Percentiles rank a stretch among this genome's conserved stretches.
Conservation (phyloP, 1,139 yeast species). For the Saccharomyces hybrid region DNA sequence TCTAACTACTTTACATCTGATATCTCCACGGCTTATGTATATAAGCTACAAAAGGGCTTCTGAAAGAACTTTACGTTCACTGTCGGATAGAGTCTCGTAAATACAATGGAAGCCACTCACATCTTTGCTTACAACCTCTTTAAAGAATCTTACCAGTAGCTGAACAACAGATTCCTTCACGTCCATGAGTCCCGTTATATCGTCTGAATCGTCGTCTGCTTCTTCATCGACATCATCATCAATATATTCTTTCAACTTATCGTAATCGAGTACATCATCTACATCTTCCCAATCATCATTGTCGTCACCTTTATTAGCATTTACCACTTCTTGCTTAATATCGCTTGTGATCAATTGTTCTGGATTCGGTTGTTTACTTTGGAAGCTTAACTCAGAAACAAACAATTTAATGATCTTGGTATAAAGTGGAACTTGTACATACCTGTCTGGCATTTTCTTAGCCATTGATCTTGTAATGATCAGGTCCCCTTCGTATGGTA, state of each 20-base stretch:
- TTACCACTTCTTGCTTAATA: constrained; percentile 21
- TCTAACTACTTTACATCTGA: background rate
- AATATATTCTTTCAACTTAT: constrained; percentile 48
- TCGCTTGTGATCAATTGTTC: constrained; percentile 28
- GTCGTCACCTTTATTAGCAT: constrained; percentile 32
- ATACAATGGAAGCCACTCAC: constrained; percentile 47
- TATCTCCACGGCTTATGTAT: background rate
- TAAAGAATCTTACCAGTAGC: constrained; percentile 54
- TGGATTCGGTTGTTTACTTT: constrained; percentile 40
- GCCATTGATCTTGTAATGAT: constrained; percentile 85
- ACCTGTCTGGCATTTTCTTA: constrained; percentile 53
- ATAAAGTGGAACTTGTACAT: constrained; percentile 59
- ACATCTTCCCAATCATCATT: constrained; percentile 80
- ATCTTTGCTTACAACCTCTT: constrained; percentile 49
- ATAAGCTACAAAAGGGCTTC: constrained; percentile 34
- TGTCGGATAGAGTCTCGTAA: constrained; percentile 46
- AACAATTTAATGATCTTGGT: constrained; percentile 67
- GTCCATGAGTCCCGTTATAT: constrained; percentile 18
- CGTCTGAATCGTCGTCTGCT: constrained; percentile 32
- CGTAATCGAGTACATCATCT: constrained; percentile 58
- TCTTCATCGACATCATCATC: constrained; percentile 32
- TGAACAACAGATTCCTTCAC: constrained; percentile 32
- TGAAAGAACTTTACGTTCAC: constrained; percentile 50
- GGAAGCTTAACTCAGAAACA: constrained; percentile 60
- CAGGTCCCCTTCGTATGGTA: constrained; percentile 48